Evolutionary conservation across 805 yeast genomes (phyloP).

Genomic region (Metschnikowia anglica): DNA sequence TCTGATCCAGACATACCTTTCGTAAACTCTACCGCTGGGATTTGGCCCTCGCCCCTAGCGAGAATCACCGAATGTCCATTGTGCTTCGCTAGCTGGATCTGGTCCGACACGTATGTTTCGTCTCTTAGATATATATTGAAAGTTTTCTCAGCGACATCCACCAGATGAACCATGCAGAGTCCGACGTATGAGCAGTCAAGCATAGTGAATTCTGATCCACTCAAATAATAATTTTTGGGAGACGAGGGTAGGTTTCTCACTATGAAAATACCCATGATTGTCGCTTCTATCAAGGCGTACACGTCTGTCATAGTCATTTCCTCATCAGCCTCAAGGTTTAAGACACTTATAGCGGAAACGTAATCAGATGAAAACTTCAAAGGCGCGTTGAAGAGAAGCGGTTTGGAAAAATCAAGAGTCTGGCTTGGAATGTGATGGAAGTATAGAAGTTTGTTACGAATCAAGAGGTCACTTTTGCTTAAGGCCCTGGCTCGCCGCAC

Average conservation of each 20-base stretch:
- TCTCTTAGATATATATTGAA: constrained; percentile 61
- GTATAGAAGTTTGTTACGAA: constrained; percentile 50
- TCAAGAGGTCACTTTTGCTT: constrained; percentile 53
- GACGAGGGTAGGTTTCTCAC: background rate
- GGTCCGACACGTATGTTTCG: constrained; percentile 16
- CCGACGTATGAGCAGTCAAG: constrained; percentile 40
- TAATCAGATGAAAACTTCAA: constrained; percentile 8
- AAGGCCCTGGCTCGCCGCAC: constrained; percentile 30
- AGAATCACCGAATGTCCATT: constrained; percentile 40
- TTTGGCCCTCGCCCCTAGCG: constrained; percentile 62
- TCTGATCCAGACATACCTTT: constrained; percentile 7
- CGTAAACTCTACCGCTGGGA: constrained; percentile 57
- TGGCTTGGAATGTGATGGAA: constrained; percentile 44
- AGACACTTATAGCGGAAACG: constrained; percentile 15
- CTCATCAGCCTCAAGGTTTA: constrained; percentile 10
- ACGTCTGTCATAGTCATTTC: constrained; percentile 1
- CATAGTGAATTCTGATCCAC: constrained; percentile 4
- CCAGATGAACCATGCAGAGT: constrained; percentile 65
- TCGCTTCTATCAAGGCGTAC: constrained; percentile 14
- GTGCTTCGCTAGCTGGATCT: constrained; percentile 6
- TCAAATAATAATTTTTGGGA: background rate
- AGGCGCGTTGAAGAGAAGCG: constrained; percentile 14
- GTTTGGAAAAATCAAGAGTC: constrained; percentile 14
- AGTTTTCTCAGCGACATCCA: constrained; percentile 38
- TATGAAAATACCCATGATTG: constrained; percentile 16